Base-by-base conservation (phyloP, 2,329 filamentous ascomycete species). In the Aureobasidium lini region DNA sequence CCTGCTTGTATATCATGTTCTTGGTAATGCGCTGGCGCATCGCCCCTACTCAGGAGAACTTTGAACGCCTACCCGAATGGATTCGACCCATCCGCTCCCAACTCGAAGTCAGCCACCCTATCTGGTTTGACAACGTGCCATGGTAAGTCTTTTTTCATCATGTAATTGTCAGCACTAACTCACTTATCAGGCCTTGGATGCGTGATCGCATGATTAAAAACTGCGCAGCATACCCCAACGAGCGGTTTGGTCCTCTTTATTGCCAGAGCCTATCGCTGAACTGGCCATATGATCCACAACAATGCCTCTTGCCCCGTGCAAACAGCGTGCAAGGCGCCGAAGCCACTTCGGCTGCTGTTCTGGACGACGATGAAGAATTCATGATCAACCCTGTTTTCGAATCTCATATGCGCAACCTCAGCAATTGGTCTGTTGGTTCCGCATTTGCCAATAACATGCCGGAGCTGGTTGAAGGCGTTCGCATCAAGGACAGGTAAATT, bases 351-450 rank as follows among this genome's bases (percentile, higher is more conserved):
- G n/a, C 54, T 49, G 15, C 49, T 46, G 28, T 49, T 6, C 18
- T 78, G 3, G 57, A 59, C 5, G 64, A 64, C 5, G 75, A 75
- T 5, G 83, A 86, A 8, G 86, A 91, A 66, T 77, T 90, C 61
- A 79, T 88, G 63, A 90, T 96, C 63, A 95, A 94, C 64, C 90
- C 90, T 0, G 88, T 90, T 0, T 96, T 95, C 70, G 89, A 95
- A 73, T 79, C 84, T 39, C 91, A 96, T 70, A 69, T 96, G 50
- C 75, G 87, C 3, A 80, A 88, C 44, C 69, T 91, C 40, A 82
- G 85, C 61, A 95, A 95, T 67, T 96, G 92, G 91, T 87, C 84
- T 61, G 69, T 96, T 1, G 59, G 59, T 16, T n/a, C 42, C 11
- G 34, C 59, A 7, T 72, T 72, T 40, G 52, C 48, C 44, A 61